Evolutionary conservation across 352 stramenopile genomes (phyloP), one percentile per base, ranked within the genome.

Genomic region (Paralagenidium karlingii): DNA sequence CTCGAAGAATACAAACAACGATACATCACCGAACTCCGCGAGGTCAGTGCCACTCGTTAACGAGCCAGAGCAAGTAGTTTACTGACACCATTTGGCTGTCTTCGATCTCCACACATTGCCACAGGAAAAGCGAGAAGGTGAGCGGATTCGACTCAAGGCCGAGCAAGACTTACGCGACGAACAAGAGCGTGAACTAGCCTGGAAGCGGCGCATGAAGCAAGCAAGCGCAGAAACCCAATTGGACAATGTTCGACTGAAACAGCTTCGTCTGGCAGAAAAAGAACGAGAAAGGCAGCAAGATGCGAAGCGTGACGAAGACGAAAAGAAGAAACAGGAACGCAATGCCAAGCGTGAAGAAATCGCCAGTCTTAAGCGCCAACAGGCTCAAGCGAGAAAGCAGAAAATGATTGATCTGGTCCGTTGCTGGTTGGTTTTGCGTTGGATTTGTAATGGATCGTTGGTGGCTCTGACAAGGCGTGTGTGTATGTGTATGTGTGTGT

Each of bases 321-420:
- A 74, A 11, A 47, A 58, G 10, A 86, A 93, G 38, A 87, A 86
- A 24, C 58, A 70, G 29, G 38, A 65, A 28, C 67, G 71, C 3
- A 64, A 78, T 26, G 56, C 62, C 8, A 82, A 82, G 42, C 68
- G 76, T 8, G 56, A 84, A 16, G 55, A 66, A 36, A 41, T 88
- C 19, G 60, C 79, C 25, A 50, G 51, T 3, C 55, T 77, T 25
- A 87, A 86, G 37, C 62, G 68, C 26, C 66, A 68, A 13, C 58
- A 63, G 24, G 46, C 64, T 0, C 66, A 82, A 25, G 57, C 70
- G 24, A 55, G 71, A 33, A 87, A 87, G 39, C 71, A 87, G 46
- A 70, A 69, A 15, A 88, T 91, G 77, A 87, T 91, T 32, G 71
- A 91, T 34, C 53, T 85, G n/a, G n/a, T n/a, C n/a, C n/a, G n/a